Percentiles rank a stretch among this genome's conserved stretches.
Evolutionary conservation across 2,329 filamentous ascomycete genomes (phyloP).

Genomic region (Parastagonospora nodorum): DNA sequence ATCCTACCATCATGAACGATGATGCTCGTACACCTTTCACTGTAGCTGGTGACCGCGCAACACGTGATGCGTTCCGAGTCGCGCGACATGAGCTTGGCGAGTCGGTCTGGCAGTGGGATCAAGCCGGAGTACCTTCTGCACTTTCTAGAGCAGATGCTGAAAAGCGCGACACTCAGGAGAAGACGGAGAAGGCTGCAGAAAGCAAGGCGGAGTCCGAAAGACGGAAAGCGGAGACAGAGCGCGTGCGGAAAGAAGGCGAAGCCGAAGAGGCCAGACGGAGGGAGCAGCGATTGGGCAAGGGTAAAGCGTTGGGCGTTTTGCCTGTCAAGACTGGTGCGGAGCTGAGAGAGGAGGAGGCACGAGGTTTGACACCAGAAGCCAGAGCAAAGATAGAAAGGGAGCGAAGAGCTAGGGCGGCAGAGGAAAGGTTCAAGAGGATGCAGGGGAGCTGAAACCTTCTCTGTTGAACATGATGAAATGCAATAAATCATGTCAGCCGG

Average conservation of each 20-base stretch:
- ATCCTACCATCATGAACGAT: conserved; percentile 65
- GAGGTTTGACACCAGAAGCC: conserved; percentile 88
- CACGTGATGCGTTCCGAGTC: conserved; percentile 88
- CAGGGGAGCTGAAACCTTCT: conserved; percentile 16
- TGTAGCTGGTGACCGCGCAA: conserved; percentile 81
- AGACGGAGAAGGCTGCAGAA: conserved; percentile 68
- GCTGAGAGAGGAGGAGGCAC: conserved; percentile 78
- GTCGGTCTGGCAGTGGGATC: conserved; percentile 76
- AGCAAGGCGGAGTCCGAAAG: conserved; percentile 66
- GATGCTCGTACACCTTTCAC: conserved; percentile 89
- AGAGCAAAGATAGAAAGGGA: conserved; percentile 83
- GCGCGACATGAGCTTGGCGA: conserved; percentile 84
- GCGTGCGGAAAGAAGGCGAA: conserved; percentile 64
- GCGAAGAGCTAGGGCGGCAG: conserved; percentile 85
- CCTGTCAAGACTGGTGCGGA: conserved; percentile 78
- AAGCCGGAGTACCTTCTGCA: conserved; percentile 71
- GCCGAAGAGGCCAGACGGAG: conserved; percentile 56
- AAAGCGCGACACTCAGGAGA: conserved; percentile 70
- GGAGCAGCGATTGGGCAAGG: conserved; percentile 55
- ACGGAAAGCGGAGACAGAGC: conserved; percentile 74
- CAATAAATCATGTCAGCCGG: not conserved
- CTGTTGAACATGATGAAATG: not conserved
- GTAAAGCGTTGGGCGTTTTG: conserved; percentile 58
- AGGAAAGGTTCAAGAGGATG: conserved; percentile 75
- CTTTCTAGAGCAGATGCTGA: conserved; percentile 75